Evolutionary conservation across 345 rosid genomes (phyloP), one percentile per base, ranked within the genome.

Genomic region (Citrus sp.): DNA sequence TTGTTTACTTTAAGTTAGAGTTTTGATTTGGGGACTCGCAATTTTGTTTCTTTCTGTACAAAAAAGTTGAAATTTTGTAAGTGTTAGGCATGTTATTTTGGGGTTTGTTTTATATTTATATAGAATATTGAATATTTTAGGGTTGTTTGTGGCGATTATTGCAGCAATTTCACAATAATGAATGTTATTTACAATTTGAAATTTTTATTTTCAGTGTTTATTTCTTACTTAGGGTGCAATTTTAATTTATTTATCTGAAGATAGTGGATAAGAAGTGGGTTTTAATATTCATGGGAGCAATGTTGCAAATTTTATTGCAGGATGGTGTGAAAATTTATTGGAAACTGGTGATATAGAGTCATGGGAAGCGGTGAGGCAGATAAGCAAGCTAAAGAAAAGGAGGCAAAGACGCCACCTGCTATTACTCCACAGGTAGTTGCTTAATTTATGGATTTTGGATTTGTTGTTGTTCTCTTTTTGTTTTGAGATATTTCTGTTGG

Each of bases 331-430:
- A 81, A 75, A 78, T 71, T 76, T 63, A 37, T 79, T 77, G 76
- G 60, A 69, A 75, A 70, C 34, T 77, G 60, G 78, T 54, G 61
- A 77, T 60, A 66, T 79, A 74, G 80, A 80, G 72, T 71, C 63
- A 95, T 95, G 98, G 91, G 88, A 61, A 88, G 94, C 79, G 84
- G 85, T 73, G 95, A 92, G 84, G 84, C 75, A 80, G 92, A 90
- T 40, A 94, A 94, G 84, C 72, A 90, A 2, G 83, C 88, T 18
- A 91, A 90, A 86, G 97, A 93, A 77, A 92, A 92, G 84, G 97
- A 93, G 81, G 78, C 88, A 9, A 90, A 85, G 85, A 78, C 84
- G n/a, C 87, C 88, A 0, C 86, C 90, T 68, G 49, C 90, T 81
- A 62, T 87, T 72, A 62, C 94, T 46, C 71, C 93, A 37, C 97